phyloP scores from a whole-genome alignment of 257 asterid genomes.

The Fraxinus excelsior region DNA sequence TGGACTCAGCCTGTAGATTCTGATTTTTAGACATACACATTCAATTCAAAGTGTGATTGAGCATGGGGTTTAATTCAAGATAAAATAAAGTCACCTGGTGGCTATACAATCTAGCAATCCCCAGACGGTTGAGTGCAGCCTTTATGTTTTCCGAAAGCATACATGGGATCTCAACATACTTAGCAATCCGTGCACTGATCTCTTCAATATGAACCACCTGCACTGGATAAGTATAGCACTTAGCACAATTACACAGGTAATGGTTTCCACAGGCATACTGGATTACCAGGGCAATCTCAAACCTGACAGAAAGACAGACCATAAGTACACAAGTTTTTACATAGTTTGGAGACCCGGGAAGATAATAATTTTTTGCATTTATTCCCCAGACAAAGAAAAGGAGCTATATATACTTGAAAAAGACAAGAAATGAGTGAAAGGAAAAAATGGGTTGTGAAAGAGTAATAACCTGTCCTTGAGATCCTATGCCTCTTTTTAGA shows the following conservation, averaged over 20 bases:
- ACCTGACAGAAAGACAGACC: neutral
- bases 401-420: constrained; percentile 17
- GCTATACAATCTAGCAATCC: constrained; percentile 76
- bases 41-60: constrained; percentile 11
- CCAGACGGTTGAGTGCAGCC: constrained; percentile 64
- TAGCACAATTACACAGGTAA: constrained; percentile 12
- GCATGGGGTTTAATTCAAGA: constrained; percentile 11
- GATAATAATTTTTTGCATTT: neutral
- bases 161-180: constrained; percentile 71
- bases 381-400: constrained; percentile 9
- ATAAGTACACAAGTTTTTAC: neutral
- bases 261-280: constrained; percentile 18
- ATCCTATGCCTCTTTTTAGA: constrained; percentile 67
- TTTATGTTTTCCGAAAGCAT: constrained; percentile 64
- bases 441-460: constrained; percentile 16
- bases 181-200: constrained; percentile 63
- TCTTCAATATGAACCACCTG: constrained; percentile 90
- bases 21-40: constrained; percentile 21
- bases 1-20: constrained; percentile 68
- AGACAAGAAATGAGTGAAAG: constrained; percentile 9
- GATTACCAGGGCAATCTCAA: constrained; percentile 21
- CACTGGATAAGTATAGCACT: constrained; percentile 31
- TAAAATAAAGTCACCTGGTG: constrained; percentile 66
- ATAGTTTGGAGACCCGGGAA: neutral
- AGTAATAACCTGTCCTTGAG: constrained; percentile 80